Percentiles rank a stretch among this genome's conserved stretches.
Conservation (phyloP, 2,329 filamentous ascomycete genomes). For the Chrysoporthe deuterocubensis region DNA sequence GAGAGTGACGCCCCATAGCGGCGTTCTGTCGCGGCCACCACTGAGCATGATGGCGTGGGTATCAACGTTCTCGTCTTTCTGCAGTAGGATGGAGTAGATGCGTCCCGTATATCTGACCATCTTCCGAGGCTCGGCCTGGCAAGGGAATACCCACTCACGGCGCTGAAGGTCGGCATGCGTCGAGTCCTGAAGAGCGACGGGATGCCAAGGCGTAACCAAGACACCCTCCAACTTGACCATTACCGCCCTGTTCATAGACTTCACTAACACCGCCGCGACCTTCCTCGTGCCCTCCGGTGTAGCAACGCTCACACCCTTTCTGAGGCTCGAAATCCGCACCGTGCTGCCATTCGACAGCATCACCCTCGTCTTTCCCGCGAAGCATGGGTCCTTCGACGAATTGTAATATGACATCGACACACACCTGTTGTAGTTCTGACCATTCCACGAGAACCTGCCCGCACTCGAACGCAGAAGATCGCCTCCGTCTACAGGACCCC, state of each 20-base stretch:
- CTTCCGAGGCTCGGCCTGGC: slow-evolving; percentile 36
- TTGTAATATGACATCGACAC: slow-evolving; percentile 52
- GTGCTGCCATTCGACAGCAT: slow-evolving; percentile 45
- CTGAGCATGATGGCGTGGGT: slow-evolving; percentile 56
- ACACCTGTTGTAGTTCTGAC: neutral
- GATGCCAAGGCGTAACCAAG: slow-evolving; percentile 64
- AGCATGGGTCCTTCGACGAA: slow-evolving; percentile 50
- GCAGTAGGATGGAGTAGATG: slow-evolving; percentile 62
- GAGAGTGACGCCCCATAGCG: slow-evolving; percentile 59
- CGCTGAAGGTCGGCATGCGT: slow-evolving; percentile 2
- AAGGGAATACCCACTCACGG: slow-evolving; percentile 53
- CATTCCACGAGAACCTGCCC: slow-evolving; percentile 7
- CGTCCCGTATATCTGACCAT: slow-evolving; percentile 50
- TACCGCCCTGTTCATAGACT: slow-evolving; percentile 42
- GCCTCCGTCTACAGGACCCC: neutral
- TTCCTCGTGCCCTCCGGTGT: slow-evolving; percentile 55
- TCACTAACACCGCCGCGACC: slow-evolving; percentile 57
- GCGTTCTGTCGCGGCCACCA: slow-evolving; percentile 25
- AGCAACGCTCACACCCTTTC: slow-evolving; percentile 50
- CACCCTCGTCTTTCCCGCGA: slow-evolving; percentile 54
- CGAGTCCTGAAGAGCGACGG: slow-evolving; percentile 45
- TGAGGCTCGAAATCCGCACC: slow-evolving; percentile 49
- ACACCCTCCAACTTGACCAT: slow-evolving; percentile 53
- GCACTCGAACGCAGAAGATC: slow-evolving; percentile 31
- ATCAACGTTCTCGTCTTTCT: slow-evolving; percentile 46